phyloP scores from a whole-genome alignment of 805 yeast species.

The Ogataea salicorniae region DNA sequence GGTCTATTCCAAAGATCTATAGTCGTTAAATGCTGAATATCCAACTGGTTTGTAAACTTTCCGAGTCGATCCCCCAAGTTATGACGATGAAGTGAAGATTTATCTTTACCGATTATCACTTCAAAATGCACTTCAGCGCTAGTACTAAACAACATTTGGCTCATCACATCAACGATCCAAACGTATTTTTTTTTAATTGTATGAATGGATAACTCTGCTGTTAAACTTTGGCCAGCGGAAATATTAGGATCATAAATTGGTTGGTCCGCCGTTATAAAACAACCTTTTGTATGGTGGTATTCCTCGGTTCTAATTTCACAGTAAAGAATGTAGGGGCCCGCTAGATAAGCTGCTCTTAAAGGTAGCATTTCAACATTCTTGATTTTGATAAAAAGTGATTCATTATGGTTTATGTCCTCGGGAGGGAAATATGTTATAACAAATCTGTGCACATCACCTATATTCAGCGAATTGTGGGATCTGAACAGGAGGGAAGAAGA shows the following conservation, averaged over 20 bases:
- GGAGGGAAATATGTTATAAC: conserved; percentile 44
- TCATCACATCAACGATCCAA: conserved; percentile 78
- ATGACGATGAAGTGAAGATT: conserved; percentile 27
- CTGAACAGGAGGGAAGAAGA: conserved; percentile 17
- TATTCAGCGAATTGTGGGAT: conserved; percentile 37
- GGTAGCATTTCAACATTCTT: conserved; percentile 69
- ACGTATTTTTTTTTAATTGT: conserved; percentile 51
- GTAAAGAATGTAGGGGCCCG: conserved; percentile 86
- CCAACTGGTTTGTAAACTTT: conserved; percentile 32
- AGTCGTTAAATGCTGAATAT: conserved; percentile 54
- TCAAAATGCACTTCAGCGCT: conserved; percentile 66
- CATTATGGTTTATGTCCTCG: conserved; percentile 11
- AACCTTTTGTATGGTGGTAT: conserved; percentile 47
- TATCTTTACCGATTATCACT: conserved; percentile 48
- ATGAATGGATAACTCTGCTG: conserved; percentile 59
- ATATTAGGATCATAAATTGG: conserved; percentile 71
- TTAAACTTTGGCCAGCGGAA: conserved; percentile 60
- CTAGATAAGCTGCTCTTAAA: conserved; percentile 74
- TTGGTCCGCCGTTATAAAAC: conserved; percentile 70
- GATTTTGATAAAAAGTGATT: conserved; percentile 48
- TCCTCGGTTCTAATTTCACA: conserved; percentile 71
- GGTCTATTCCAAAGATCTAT: conserved; percentile 74
- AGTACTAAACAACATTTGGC: conserved; percentile 73
- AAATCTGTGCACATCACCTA: conserved; percentile 58
- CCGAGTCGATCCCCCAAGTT: conserved; percentile 17